Base-by-base conservation (phyloP, 441 rosid species). In the Aleurites moluccanus region DNA sequence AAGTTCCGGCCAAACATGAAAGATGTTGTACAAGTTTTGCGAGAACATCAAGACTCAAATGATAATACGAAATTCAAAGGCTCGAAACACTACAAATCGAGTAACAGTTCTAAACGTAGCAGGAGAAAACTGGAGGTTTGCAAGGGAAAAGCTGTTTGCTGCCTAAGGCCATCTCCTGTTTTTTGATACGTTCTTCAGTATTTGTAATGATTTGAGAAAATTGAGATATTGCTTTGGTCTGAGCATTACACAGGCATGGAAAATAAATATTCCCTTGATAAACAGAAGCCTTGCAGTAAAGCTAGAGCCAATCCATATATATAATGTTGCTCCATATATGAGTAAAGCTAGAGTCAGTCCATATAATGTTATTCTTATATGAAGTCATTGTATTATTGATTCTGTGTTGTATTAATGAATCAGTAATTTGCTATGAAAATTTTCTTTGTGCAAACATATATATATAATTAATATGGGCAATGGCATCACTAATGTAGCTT, bases 1-100 rank as follows among this genome's bases (percentile, higher is more conserved):
- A 92, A 80, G 78, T 77, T 70, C 14, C 86, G 97, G 62, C 98
- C 98, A 0, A 83, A 38, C 52, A 87, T 89, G 89, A 80, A 74
- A 50, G 87, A 85, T 67, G 88, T 92, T 30, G 89, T 93, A 3
- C 70, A 81, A 74, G 75, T 80, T 3, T 61, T 93, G 67, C 85
- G 86, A 73, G 80, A 87, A 69, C 80, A 91, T 57, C 85, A 87
- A 60, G 82, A 83, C 16, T 70, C 78, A 28, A 76, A 21, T 35
- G 78, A 25, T 18, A 70, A 42, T 11, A 72, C 55, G 5, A 79
- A 64, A 50, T 61, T 61, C 3, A 55, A 16, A 42, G 3, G 53
- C 35, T 23, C 15, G 10, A 44, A 44, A 21, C 69, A 40, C 23
- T 0, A 14, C 15, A 64, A n/a, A 64, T 64, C 77, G 4, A 77